Percentiles rank a stretch among this genome's conserved stretches.
Conservation (phyloP, 208 protist species). For the Angomonas deanei region DNA sequence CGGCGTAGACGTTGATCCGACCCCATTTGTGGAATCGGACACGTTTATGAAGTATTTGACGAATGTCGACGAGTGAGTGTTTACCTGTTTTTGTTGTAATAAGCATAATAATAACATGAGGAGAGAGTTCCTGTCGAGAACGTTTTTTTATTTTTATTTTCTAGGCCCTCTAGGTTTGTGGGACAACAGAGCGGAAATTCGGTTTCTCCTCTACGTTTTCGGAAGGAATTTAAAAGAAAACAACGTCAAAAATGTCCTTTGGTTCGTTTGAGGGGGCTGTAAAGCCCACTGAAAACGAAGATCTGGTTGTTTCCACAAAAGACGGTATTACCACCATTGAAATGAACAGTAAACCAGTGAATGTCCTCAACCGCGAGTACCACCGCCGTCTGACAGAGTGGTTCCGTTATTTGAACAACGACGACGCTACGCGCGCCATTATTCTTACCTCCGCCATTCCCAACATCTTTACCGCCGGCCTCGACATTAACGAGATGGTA, state of each 20-base stretch:
- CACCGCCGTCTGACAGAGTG: slow-evolving; percentile 68
- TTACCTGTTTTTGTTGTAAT: neutral
- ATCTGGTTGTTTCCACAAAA: slow-evolving; percentile 43
- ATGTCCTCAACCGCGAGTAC: slow-evolving; percentile 59
- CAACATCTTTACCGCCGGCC: slow-evolving; percentile 70
- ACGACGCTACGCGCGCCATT: slow-evolving; percentile 51
- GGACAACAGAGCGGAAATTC: slow-evolving; percentile 21
- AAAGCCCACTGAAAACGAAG: slow-evolving; percentile 52
- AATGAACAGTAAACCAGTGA: slow-evolving; percentile 49
- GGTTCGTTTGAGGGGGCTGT: slow-evolving; percentile 37
- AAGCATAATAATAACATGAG: no score
- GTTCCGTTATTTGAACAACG: slow-evolving; percentile 71
- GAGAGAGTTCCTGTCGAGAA: no score
- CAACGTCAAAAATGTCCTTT: slow-evolving; percentile 1
- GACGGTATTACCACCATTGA: slow-evolving; percentile 53
- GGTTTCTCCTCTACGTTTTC: slow-evolving; percentile 7
- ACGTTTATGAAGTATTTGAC: slow-evolving; percentile 8
- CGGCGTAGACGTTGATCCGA: neutral
- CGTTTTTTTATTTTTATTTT: no score
- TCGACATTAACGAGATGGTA: slow-evolving; percentile 71
- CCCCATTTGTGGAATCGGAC: slow-evolving; percentile 17
- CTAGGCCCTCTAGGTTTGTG: no score
- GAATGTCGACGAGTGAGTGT: neutral
- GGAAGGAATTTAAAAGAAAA: slow-evolving; percentile 1
- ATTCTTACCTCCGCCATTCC: slow-evolving; percentile 63